Conservation (phyloP, 495 filamentous ascomycete genomes). For the Daldinia concentrica region DNA sequence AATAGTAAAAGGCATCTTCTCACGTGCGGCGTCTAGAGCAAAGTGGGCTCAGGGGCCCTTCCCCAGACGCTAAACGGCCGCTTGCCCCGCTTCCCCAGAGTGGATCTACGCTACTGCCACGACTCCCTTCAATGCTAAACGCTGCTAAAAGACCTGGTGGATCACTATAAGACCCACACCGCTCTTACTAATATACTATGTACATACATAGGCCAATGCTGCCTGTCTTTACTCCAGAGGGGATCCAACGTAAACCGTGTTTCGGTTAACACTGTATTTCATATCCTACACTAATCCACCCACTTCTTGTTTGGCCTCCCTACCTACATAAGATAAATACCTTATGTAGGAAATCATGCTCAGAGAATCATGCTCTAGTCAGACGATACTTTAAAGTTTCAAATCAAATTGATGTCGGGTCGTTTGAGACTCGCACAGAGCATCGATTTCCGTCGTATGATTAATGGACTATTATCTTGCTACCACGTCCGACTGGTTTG, state of each 20-base stretch:
- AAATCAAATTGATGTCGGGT: background rate
- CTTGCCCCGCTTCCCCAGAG: constrained; percentile 40
- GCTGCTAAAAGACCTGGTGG: constrained; percentile 13
- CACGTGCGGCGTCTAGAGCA: constrained; percentile 27
- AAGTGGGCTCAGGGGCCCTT: constrained; percentile 29
- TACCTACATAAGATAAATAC: background rate
- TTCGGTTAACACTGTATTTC: constrained; percentile 3
- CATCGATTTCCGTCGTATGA: constrained; percentile 24
- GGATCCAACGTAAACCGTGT: background rate
- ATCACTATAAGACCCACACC: constrained; percentile 14
- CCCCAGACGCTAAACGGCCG: constrained; percentile 24
- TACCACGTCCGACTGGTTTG: constrained; percentile 10
- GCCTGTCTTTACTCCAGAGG: background rate
- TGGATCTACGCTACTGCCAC: constrained; percentile 22
- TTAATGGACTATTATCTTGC: constrained; percentile 19
- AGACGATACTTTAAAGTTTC: constrained; percentile 16
- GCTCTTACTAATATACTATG: background rate
- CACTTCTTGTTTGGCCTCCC: background rate
- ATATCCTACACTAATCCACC: background rate
- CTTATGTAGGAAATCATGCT: background rate
- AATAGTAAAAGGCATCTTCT: constrained; percentile 6
- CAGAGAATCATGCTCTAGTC: constrained; percentile 21
- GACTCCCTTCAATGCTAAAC: background rate
- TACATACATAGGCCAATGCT: background rate
- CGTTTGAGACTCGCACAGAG: background rate